Conservation (phyloP, 345 rosid genomes). For the Pelargonium nanum region DNA sequence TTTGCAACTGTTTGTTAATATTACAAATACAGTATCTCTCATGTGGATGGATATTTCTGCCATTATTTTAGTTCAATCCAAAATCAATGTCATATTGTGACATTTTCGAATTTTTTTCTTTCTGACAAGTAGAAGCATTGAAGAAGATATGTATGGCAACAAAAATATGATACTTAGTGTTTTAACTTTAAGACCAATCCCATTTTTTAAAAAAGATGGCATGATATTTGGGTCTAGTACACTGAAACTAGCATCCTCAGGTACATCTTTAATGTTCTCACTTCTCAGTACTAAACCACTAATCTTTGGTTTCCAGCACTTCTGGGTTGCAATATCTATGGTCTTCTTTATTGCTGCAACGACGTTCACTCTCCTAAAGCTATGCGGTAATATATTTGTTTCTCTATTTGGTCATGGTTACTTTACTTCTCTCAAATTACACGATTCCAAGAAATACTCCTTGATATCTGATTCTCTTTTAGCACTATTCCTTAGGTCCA, state of each 20-base stretch:
- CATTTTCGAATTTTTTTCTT: not conserved
- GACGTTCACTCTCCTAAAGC: conserved; percentile 72
- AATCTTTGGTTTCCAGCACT: conserved; percentile 53
- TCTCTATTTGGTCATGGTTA: not conserved
- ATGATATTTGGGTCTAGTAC: not conserved
- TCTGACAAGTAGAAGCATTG: not conserved
- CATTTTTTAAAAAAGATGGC: not conserved
- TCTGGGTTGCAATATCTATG: conserved; percentile 90
- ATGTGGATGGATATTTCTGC: not conserved
- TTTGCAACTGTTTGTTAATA: not conserved
- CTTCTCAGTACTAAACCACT: conserved; percentile 16
- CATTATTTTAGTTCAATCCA: not conserved
- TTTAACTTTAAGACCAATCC: not conserved
- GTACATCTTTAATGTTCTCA: not conserved
- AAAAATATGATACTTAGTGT: not conserved
- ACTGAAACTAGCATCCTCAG: too few species aligned
- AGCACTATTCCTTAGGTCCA: too few species aligned
- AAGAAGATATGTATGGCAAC: not conserved
- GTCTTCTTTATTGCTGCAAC: conserved; percentile 88
- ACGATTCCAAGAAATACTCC: too few species aligned
- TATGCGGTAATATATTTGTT: conserved; percentile 52
- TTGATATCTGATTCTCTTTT: too few species aligned
- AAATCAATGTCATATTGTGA: not conserved
- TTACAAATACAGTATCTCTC: not conserved
- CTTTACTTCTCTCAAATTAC: not conserved